Evolutionary conservation across 2,329 filamentous ascomycete species (phyloP), one percentile per base, ranked within the genome.

Genomic region (Ampelomyces quisqualis): DNA sequence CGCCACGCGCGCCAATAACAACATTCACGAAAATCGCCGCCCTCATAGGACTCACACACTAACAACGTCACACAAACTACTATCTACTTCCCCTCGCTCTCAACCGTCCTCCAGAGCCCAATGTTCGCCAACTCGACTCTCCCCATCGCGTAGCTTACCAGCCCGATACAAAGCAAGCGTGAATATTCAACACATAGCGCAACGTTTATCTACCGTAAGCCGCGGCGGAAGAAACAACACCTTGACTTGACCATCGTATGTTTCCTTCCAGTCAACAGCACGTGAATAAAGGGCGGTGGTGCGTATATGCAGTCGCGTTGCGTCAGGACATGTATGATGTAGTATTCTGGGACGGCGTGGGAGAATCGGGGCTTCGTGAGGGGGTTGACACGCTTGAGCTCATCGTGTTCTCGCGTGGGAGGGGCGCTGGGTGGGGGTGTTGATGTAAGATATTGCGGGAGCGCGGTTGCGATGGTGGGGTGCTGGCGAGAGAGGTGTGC

Each of bases 81-180:
- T 13, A 43, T 51, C 51, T 64, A 61, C 4, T 37, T 24, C 1
- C 34, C 38, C 15, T 27, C 30, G 5, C 20, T 18, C 11, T 15
- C 27, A 10, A 31, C 40, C 4, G 49, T 9, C 10, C 50, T 51
- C 31, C 71, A 60, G 2, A 68, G 53, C 0, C 74, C 75, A 3
- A 77, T 38, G 51, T 75, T 77, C 0, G 74, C 75, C 6, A 77
- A 40, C 46, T 77, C 74, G 15, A 70, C 73, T n/a, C 7, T 62
- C 68, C 11, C 55, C 50, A 1, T 51, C 56, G 2, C 75, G 58
- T 3, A 61, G 50, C 29, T 68, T 66, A 3, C 73, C 74, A 2
- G 73, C 14, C 34, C 68, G 66, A 0, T 61, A 58, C 3, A 28
- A 73, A 69, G 9, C 70, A 58, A 1, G 64, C 62, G 3, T 66